Base-by-base conservation (phyloP, 495 filamentous ascomycete genomes). In the Hypoxylon perforatum region DNA sequence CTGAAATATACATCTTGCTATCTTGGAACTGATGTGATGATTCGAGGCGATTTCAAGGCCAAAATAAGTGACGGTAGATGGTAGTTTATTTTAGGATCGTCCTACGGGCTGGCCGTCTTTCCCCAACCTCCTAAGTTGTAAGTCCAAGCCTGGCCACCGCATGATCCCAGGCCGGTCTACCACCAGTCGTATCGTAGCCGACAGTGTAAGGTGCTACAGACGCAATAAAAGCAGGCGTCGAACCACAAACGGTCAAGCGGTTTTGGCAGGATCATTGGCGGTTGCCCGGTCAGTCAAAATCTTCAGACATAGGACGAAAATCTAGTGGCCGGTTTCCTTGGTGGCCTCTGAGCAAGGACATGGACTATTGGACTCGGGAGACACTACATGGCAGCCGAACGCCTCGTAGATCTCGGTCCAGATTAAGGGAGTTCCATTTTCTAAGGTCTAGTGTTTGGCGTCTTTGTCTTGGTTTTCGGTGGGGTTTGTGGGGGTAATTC, bases 351-450 rank as follows among this genome's bases (percentile, higher is more conserved):
- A 55, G 39, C 52, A 55, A 45, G 61, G 44, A 69, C 36, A 44
- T 52, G 51, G 33, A 53, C 61, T 58, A 65, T 69, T 69, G 60
- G 56, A 49, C 60, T 64, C 65, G 65, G 60, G 56, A 69, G 46
- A 57, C 61, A 56, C 57, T 65, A 61, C 66, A 65, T 63, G 51
- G 47, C 51, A 69, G 61, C 61, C 61, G 57, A 65, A 61, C 66
- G 61, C 66, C 66, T 64, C 49, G 66, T 61, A 69, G 66, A 69
- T 69, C 66, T 69, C 61, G 66, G 65, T 69, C 65, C 65, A 69
- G 60, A 64, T 69, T 55, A 44, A 60, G 57, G 47, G 39, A 57
- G 48, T 50, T 48, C 57, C 50, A 61, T 55, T 61, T 65, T 46
- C 39, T 45, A 64, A 51, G 35, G 39, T 44, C 57, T 52, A 46